Base-by-base conservation (phyloP, 108 stramenopile species). In the Cyclotella baltica region DNA sequence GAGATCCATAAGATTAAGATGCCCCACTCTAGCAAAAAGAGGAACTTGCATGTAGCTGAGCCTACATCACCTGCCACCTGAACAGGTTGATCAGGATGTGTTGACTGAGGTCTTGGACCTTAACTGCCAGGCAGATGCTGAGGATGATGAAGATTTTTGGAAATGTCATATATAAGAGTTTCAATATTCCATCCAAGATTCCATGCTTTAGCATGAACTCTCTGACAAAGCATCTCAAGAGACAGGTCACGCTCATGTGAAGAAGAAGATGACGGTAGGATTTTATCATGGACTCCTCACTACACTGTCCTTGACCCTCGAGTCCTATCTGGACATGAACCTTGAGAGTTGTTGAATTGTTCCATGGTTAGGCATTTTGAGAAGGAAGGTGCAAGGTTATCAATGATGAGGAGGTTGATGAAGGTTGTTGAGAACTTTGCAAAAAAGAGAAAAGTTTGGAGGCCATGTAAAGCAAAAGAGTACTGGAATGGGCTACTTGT, bases 141-240 rank as follows among this genome's bases (percentile, higher is more conserved):
- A 75, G 15, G 62, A 57, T 0, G 73, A 78, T 28, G 70, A 66
- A 27, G 53, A 70, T n/a, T n/a, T n/a, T n/a, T n/a, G n/a, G n/a
- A n/a, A n/a, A n/a, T n/a, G n/a, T n/a, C n/a, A n/a, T n/a, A n/a
- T n/a, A n/a, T n/a, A n/a, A n/a, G n/a, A n/a, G n/a, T n/a, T n/a
- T n/a, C n/a, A n/a, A n/a, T n/a, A n/a, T n/a, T n/a, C n/a, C n/a
- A n/a, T n/a, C n/a, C n/a, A n/a, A n/a, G n/a, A n/a, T n/a, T n/a
- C n/a, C n/a, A n/a, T n/a, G n/a, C n/a, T n/a, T n/a, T n/a, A n/a
- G n/a, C n/a, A n/a, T n/a, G n/a, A n/a, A n/a, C n/a, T n/a, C n/a
- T n/a, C n/a, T n/a, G n/a, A n/a, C n/a, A n/a, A n/a, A n/a, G n/a
- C n/a, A n/a, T n/a, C n/a, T n/a, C n/a, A n/a, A n/a, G n/a, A n/a